Conservation (phyloP, 306 rosid genomes). For the Arachis stenosperma region DNA sequence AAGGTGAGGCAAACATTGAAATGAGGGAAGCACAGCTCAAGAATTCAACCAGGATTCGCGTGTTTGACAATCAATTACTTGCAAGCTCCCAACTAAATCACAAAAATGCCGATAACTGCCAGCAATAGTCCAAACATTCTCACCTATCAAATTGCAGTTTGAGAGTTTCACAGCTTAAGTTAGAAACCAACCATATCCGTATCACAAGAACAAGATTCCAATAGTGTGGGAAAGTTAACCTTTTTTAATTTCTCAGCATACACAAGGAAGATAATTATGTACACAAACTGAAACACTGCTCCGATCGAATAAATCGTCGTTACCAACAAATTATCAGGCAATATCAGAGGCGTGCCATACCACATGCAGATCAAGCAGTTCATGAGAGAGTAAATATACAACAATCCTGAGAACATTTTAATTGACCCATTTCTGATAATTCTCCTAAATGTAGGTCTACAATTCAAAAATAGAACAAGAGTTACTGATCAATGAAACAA, state of each 20-base stretch:
- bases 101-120: conserved; percentile 55
- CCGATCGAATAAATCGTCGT: conserved; percentile 74
- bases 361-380: conserved; percentile 77
- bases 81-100: conserved; percentile 61
- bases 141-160: conserved; percentile 50
- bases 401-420: conserved; percentile 84
- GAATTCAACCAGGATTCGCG: conserved; percentile 61
- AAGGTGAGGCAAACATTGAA: conserved; percentile 89
- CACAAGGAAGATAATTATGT: conserved; percentile 57
- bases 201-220: conserved; percentile 12
- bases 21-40: conserved; percentile 71
- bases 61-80: conserved; percentile 35
- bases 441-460: conserved; percentile 78
- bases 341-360: conserved; percentile 75
- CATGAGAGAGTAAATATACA: conserved; percentile 74
- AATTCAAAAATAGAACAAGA: conserved; percentile 35
- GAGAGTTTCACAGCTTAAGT: conserved; percentile 6
- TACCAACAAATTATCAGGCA: conserved; percentile 61
- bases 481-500: conserved; percentile 16
- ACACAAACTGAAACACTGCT: conserved; percentile 72
- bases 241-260: conserved; percentile 56
- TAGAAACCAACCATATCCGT: conserved; percentile 29
- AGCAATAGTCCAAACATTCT: conserved; percentile 62
- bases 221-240: conserved; percentile 46
- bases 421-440: conserved; percentile 69